Evolutionary conservation across 1,284 basidiomycete species (phyloP), one percentile per base, ranked within the genome.

Genomic region (Rhodotorula sp.): DNA sequence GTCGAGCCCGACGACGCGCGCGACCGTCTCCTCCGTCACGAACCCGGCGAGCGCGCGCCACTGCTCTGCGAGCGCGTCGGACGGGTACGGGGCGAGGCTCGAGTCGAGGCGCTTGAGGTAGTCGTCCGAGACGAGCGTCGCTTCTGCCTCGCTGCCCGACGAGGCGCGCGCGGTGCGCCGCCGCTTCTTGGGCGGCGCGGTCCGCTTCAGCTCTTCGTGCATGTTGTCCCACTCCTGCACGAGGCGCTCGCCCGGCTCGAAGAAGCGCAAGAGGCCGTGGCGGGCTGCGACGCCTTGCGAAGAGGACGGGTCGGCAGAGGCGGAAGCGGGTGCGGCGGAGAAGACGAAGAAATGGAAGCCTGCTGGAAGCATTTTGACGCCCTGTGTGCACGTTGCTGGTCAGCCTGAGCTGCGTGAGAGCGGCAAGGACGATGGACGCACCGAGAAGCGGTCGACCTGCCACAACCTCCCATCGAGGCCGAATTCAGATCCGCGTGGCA

Each of bases 1-100:
- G 23, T 78, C 77, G 0, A 55, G 25, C 0, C 79, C 80, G 9
- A 83, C n/a, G 0, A 83, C 81, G 4, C 73, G 27, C 5, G 69
- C 55, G 0, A 84, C 21, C 10, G 81, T 77, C 0, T 57, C 55
- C 19, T 73, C 55, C 9, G 77, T 74, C 23, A 84, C 77, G 7
- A 68, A 66, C 1, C 58, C 68, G 4, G 77, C 79, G 10, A 84
- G 67, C 0, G 54, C 41, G 46, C 78, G 77, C 83, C 84, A 84
- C 4, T 19, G 42, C 13, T 74, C 77, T 7, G 79, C 74, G 25
- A 67, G 25, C 5, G 74, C 76, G 13, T 78, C 74, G 25, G 81
- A 81, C 12, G 83, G 82, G 72, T 83, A 84, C 7, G 82, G 75
- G 21, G 83, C 84, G 13, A 84, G 73, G 44, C 80, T 73, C 4